Conservation (phyloP, 768 basidiomycete species). For the Chlorophyllum brunneum region DNA sequence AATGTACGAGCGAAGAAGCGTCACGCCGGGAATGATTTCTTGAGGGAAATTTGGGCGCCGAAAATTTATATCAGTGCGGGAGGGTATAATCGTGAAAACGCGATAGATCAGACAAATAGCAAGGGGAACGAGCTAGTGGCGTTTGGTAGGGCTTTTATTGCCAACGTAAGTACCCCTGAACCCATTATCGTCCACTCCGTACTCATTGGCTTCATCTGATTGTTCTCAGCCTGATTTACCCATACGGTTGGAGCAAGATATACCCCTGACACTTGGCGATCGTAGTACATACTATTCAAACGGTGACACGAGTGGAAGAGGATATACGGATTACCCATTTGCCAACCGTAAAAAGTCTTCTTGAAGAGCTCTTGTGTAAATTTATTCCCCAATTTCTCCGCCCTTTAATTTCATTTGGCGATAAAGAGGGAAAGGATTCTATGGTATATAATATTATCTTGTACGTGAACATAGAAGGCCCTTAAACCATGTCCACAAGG, state of each 20-base stretch:
- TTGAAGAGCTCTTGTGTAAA: too few relatives aligned
- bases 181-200: neutral
- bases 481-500: too few relatives aligned
- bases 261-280: neutral
- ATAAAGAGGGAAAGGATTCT: too few relatives aligned
- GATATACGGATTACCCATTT: slow-evolving; percentile 8
- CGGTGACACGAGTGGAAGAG: slow-evolving; percentile 26
- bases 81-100: slow-evolving; percentile 38
- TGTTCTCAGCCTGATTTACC: slow-evolving; percentile 14
- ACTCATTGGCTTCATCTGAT: neutral
- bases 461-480: too few relatives aligned
- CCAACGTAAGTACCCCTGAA: slow-evolving; percentile 25
- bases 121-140: slow-evolving; percentile 23
- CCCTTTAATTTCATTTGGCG: too few relatives aligned
- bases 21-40: slow-evolving; percentile 36
- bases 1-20: slow-evolving; percentile 9
- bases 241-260: slow-evolving; percentile 6
- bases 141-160: slow-evolving; percentile 27
- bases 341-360: too few relatives aligned
- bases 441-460: too few relatives aligned
- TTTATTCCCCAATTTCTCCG: too few relatives aligned
- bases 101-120: slow-evolving; percentile 31
- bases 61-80: slow-evolving; percentile 39
- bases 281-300: neutral
- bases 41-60: slow-evolving; percentile 43